These are phyloP conservation scores for Lyophyllum atratum DNA, from an alignment of 768 basidiomycete genomes.

Conservation along the genomic window DNA sequence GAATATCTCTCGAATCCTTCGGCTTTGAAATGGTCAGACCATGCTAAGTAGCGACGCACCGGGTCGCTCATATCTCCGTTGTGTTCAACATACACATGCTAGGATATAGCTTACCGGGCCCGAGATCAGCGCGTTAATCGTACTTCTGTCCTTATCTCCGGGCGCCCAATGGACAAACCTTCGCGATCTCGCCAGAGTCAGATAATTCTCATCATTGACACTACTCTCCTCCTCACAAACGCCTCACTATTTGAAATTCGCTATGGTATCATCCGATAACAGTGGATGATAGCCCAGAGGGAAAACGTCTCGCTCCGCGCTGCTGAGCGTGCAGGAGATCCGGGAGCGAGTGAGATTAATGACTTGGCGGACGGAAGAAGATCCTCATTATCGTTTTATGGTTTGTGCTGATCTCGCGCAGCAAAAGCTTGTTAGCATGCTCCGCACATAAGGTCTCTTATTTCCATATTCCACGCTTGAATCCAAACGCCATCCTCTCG, in stretches of 20 bases:
- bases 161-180: background rate
- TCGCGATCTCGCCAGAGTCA: background rate
- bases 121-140: slow-evolving; percentile 15
- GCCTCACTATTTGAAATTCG: background rate
- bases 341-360: background rate
- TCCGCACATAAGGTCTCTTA: background rate
- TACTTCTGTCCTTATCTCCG: slow-evolving; percentile 13
- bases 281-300: background rate
- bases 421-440: slow-evolving; percentile 5
- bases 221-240: background rate
- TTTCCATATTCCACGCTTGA: background rate
- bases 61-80: background rate
- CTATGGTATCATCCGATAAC: background rate
- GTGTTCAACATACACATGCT: background rate
- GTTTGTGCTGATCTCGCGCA: background rate
- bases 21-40: background rate
- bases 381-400: background rate
- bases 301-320: background rate
- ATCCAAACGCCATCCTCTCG: background rate
- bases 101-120: slow-evolving; percentile 6
- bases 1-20: background rate
- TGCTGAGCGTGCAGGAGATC: background rate
- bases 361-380: slow-evolving; percentile 1
- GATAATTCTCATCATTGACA: background rate
- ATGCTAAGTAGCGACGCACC: background rate